Conservation (phyloP, 108 stramenopile species). For the Skeletonema potamos region DNA sequence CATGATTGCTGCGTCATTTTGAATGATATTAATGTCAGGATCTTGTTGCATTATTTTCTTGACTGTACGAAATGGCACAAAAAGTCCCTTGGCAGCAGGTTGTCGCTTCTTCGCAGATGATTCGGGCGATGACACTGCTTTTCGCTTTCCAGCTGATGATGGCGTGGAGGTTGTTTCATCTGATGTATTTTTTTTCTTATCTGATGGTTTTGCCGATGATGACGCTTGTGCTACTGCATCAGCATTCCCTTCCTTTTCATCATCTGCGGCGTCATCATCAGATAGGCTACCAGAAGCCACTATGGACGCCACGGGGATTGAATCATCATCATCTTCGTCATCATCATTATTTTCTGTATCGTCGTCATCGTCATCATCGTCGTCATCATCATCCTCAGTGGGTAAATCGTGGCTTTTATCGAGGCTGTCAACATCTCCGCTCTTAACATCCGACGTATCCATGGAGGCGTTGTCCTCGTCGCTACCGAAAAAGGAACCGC, state of each 20-base stretch:
- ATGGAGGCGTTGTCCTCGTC: background rate
- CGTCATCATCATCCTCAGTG: slow-evolving; percentile 1
- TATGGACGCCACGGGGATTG: slow-evolving; percentile 2
- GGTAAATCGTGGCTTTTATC: background rate
- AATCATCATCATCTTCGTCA: slow-evolving; percentile 19
- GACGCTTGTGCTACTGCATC: background rate
- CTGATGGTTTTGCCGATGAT: background rate
- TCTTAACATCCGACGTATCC: background rate
- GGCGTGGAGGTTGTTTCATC: background rate
- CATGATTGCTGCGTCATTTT: slow-evolving; percentile 87
- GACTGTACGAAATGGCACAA: slow-evolving; percentile 80
- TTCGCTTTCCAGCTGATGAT: background rate
- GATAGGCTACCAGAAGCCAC: background rate
- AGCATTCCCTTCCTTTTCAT: background rate
- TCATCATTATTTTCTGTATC: slow-evolving; percentile 5
- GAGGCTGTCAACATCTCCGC: background rate
- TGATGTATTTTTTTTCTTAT: background rate
- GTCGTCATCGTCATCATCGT: slow-evolving; percentile 1
- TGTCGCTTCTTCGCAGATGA: slow-evolving; percentile 10
- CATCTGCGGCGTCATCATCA: background rate
- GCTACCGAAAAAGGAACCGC: background rate
- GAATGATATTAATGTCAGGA: slow-evolving; percentile 78
- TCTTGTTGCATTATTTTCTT: slow-evolving; percentile 87
- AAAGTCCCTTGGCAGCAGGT: slow-evolving; percentile 71
- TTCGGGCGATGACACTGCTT: background rate